These are phyloP conservation scores for Helenozyma rhizophorensis DNA, from an alignment of 805 yeast species.

Conservation along the genomic window DNA sequence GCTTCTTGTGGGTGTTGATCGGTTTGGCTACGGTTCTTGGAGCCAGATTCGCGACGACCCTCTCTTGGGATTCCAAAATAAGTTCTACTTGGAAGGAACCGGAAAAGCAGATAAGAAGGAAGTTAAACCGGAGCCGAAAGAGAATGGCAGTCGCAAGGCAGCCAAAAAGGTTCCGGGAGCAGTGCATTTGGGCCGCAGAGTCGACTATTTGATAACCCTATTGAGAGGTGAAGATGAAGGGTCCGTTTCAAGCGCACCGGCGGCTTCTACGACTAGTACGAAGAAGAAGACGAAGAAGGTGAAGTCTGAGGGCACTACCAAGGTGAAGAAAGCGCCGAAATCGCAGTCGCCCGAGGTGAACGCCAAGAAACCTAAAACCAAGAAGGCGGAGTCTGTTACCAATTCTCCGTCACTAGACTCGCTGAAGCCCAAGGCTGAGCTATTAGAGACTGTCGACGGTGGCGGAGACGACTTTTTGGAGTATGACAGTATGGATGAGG, in stretches of 20 bases:
- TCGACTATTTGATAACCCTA: conserved; percentile 76
- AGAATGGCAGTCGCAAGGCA: conserved; percentile 17
- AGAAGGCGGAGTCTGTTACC: conserved; percentile 7
- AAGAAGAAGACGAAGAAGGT: conserved; percentile 17
- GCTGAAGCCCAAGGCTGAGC: conserved; percentile 17
- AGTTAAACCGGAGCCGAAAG: conserved; percentile 7
- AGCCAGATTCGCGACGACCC: conserved; percentile 93
- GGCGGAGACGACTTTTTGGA: conserved; percentile 37
- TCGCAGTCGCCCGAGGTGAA: conserved; percentile 19
- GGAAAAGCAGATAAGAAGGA: conserved; percentile 14
- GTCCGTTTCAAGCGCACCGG: conserved; percentile 8
- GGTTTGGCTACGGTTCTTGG: conserved; percentile 98
- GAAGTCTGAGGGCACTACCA: conserved; percentile 16
- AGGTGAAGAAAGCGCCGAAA: conserved; percentile 13
- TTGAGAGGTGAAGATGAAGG: conserved; percentile 54
- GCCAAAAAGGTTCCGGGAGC: conserved; percentile 81
- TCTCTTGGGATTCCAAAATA: conserved; percentile 76
- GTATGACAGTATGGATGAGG: conserved; percentile 77
- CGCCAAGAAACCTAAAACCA: conserved; percentile 12
- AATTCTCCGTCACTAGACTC: conserved; percentile 8
- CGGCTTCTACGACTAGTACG: conserved; percentile 7
- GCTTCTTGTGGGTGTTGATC: conserved; percentile 79
- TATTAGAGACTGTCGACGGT: conserved; percentile 19
- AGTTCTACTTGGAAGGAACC: conserved; percentile 58
- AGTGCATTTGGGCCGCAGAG: conserved; percentile 87